Evolutionary conservation across 495 filamentous ascomycete species (phyloP).

Genomic region (Aspergillus kassunensis): DNA sequence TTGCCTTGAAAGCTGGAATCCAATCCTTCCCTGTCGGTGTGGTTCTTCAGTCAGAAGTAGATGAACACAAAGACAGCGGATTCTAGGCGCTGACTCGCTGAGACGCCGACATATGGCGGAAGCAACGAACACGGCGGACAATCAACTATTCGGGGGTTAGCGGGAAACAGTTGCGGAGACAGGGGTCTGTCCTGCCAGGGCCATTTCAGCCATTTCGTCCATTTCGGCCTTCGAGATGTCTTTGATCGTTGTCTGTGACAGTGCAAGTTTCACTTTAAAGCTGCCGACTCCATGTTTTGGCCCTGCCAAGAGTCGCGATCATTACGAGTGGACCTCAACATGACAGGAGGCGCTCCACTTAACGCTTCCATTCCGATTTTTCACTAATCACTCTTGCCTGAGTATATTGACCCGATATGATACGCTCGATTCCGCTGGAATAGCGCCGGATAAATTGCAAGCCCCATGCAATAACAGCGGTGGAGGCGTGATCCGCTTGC

Average conservation of each 20-base stretch:
- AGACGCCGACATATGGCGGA: slow-evolving; percentile 3
- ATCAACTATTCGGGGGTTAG: slow-evolving; percentile 18
- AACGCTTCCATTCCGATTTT: neutral
- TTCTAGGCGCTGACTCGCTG: slow-evolving; percentile 12
- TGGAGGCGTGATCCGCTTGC: neutral
- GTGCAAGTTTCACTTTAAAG: slow-evolving; percentile 29
- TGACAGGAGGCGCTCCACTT: neutral
- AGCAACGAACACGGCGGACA: slow-evolving; percentile 9
- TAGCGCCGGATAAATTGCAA: slow-evolving; percentile 7
- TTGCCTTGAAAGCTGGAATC: slow-evolving; percentile 19
- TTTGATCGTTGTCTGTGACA: slow-evolving; percentile 34
- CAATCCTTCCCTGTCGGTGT: slow-evolving; percentile 9
- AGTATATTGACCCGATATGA: slow-evolving; percentile 3
- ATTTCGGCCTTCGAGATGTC: neutral
- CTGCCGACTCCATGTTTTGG: slow-evolving; percentile 13
- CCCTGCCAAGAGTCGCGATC: slow-evolving; percentile 18
- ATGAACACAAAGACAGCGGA: slow-evolving; percentile 28
- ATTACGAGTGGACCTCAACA: too few relatives aligned
- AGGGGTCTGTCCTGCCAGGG: slow-evolving; percentile 2
- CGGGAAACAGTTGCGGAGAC: slow-evolving; percentile 6
- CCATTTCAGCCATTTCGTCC: neutral
- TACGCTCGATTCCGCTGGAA: neutral
- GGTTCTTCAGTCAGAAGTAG: slow-evolving; percentile 30
- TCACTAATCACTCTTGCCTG: neutral
- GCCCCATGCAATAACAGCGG: neutral